Conservation (phyloP, 129 eudicot species). For the Rutidosis leptorrhynchoides region DNA sequence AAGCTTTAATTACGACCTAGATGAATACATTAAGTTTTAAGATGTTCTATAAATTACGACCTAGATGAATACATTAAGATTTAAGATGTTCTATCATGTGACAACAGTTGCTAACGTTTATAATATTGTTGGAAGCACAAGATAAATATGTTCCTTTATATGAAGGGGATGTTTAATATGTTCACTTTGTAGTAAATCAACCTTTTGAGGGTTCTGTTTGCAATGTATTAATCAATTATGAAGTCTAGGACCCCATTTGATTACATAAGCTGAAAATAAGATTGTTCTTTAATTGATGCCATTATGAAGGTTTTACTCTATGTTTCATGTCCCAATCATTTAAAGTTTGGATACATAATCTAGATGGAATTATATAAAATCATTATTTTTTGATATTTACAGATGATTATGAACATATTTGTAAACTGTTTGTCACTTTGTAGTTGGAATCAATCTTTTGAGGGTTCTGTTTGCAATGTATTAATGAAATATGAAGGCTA, state of each 20-base stretch:
- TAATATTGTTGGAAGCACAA: slow-evolving; percentile 6
- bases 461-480: slow-evolving; percentile 3
- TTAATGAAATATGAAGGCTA: not conserved
- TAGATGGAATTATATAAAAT: not conserved
- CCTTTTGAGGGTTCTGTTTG: slow-evolving; percentile 9
- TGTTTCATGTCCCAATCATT: not conserved
- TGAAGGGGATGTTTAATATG: not conserved
- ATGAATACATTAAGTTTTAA: slow-evolving; percentile 8
- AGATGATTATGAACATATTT: not conserved
- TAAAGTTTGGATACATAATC: slow-evolving; percentile 8
- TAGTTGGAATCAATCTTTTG: not conserved
- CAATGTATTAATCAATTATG: not conserved
- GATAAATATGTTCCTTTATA: slow-evolving; percentile 6
- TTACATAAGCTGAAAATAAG: not conserved
- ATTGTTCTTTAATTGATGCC: not conserved
- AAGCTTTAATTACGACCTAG: not conserved
- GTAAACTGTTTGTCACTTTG: not conserved
- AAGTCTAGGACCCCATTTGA: not conserved
- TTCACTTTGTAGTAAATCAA: not conserved
- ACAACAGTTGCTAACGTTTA: slow-evolving; percentile 9
- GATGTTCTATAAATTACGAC: too few relatives aligned
- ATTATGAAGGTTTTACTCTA: not conserved
- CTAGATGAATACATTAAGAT: slow-evolving; percentile 7
- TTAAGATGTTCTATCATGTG: slow-evolving; percentile 3
- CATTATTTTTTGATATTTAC: not conserved